Base-by-base conservation (phyloP, 306 rosid genomes). In the Gastrolobium bilobum region DNA sequence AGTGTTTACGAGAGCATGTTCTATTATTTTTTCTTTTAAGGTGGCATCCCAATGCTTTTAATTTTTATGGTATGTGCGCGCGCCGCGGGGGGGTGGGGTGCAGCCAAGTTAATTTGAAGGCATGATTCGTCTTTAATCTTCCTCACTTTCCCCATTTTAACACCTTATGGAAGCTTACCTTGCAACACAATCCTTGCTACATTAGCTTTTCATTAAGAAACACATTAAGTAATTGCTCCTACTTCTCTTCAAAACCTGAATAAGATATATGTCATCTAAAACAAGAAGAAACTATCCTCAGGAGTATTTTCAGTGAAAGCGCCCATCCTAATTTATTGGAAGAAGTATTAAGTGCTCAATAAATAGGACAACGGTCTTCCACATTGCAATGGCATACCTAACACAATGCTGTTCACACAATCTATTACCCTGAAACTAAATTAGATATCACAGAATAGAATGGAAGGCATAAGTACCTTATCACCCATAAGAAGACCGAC, bases 401-500 rank as follows among this genome's bases (percentile, higher is more conserved):
- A 40, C 43, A 68, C 7, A 66, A 43, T 11, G 40, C 15, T 54
- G 52, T 58, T 67, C 58, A 56, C 51, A 35, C 50, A 66, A 43
- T 69, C 76, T 57, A 38, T 54, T 29, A 78, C 15, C 66, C 61
- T 58, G 51, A 73, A 46, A 10, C 73, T 38, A 81, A 26, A 56
- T 29, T 29, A 71, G n/a, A 68, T 52, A 44, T 48, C 50, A 53
- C 13, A 69, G 59, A 70, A 52, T 31, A 76, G 79, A 34, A 68
- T 40, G 59, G 11, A 54, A 65, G 20, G 72, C 75, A 64, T 44
- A 66, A 80, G 20, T 82, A 95, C 99, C 97, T 91, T 87, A 78
- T 95, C 83, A 34, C 91, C 96, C 89, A 38, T 89, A 78, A 90
- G 90, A 77, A 95, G 76, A 72, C 98, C 99, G 67, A 87, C 87